These are phyloP conservation scores for Leishmania tropica DNA, from an alignment of 208 protist species.

Conservation along the genomic window DNA sequence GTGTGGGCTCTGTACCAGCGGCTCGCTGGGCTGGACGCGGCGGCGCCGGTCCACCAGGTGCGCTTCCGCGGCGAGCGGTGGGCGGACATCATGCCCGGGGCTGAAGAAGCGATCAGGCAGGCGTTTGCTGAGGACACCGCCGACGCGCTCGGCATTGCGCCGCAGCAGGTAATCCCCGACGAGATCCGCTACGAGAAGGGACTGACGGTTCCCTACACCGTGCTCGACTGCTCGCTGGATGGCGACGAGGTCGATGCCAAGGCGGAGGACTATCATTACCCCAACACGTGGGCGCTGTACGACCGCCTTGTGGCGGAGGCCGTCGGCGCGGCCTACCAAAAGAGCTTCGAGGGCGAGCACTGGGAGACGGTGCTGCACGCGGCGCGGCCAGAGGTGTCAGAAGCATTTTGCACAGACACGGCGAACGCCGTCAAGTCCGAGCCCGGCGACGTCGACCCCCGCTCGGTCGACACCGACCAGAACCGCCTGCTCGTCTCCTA, in stretches of 20 bases:
- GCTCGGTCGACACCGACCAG: slow-evolving; percentile 42
- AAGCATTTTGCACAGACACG: slow-evolving; percentile 56
- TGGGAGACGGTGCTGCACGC: slow-evolving; percentile 50
- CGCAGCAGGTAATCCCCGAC: slow-evolving; percentile 34
- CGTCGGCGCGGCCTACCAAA: slow-evolving; percentile 42
- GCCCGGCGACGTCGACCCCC: slow-evolving; percentile 32
- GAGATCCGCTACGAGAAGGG: slow-evolving; percentile 48
- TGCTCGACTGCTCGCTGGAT: slow-evolving; percentile 27
- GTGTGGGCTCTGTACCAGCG: slow-evolving; percentile 68
- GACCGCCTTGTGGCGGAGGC: slow-evolving; percentile 41
- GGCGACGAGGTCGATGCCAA: slow-evolving; percentile 47
- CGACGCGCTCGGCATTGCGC: slow-evolving; percentile 36
- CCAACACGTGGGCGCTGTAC: slow-evolving; percentile 56
- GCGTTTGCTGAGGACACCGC: slow-evolving; percentile 52
- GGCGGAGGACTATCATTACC: slow-evolving; percentile 52
- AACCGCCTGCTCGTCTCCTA: slow-evolving; percentile 50
- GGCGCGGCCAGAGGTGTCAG: slow-evolving; percentile 33
- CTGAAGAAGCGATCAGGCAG: slow-evolving; percentile 26
- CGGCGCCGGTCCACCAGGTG: slow-evolving; percentile 39
- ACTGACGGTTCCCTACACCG: slow-evolving; percentile 51
- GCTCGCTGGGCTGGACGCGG: slow-evolving; percentile 31
- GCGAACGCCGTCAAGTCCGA: slow-evolving; percentile 34
- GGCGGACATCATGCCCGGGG: slow-evolving; percentile 36
- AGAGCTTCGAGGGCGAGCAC: slow-evolving; percentile 52
- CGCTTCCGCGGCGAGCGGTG: slow-evolving; percentile 52